Conservation (phyloP, 306 rosid species). For the Sesbania bispinosa region DNA sequence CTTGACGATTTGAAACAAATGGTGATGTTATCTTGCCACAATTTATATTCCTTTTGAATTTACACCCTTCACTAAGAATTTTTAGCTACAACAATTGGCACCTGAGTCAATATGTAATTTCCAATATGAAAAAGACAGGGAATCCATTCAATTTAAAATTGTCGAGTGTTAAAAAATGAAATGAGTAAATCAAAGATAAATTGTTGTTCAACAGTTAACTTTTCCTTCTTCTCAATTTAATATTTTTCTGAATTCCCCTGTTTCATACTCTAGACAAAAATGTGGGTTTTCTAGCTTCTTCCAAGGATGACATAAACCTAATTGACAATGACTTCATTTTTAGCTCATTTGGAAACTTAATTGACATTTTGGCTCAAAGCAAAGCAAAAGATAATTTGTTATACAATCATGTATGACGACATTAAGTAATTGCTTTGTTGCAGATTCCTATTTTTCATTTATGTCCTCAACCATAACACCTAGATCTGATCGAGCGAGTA, state of each 20-base stretch:
- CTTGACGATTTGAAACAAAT: no score
- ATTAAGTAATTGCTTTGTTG: neutral
- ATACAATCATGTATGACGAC: neutral
- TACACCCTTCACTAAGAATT: no score
- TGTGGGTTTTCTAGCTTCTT: conserved; percentile 3
- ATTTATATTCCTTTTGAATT: neutral
- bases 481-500: neutral
- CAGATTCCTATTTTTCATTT: neutral
- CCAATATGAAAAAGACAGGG: neutral
- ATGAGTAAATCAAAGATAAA: neutral
- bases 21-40: no score
- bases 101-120: neutral
- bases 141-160: neutral
- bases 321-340: conserved; percentile 15
- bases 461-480: neutral
- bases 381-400: neutral
- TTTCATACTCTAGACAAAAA: neutral
- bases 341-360: neutral
- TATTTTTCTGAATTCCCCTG: neutral
- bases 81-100: no score
- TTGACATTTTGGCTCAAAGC: neutral
- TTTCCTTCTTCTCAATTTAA: no score
- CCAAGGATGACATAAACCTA: conserved; percentile 2
- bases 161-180: neutral
- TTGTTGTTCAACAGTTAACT: no score